Base-by-base conservation (phyloP, 2,329 filamentous ascomycete genomes). In the Pseudogymnoascus verrucosus region DNA sequence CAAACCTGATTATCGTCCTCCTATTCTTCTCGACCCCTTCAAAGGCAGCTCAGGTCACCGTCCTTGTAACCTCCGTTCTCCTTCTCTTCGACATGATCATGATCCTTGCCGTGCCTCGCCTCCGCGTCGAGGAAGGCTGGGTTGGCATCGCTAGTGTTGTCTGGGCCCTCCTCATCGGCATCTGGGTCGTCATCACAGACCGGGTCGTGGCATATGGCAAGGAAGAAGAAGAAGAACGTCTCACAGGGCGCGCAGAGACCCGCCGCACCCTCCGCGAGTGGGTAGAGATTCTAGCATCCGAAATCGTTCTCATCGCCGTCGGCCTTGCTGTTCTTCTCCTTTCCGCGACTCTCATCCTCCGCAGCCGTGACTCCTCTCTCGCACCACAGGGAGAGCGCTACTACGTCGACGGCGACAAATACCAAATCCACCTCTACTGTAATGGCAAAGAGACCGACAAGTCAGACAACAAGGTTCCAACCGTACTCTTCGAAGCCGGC, bases 141-240 rank as follows among this genome's bases (percentile, higher is more conserved):
- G 87, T 95, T 0, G 95, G 95, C n/a, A 89, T 95, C 63, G 86
- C 85, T 8, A 95, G 90, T 44, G 89, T 93, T 2, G 77, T 91
- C 14, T 97, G 90, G 93, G 90, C 91, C 16, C 80, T 91, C 2
- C 68, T 95, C 54, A 90, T 96, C 73, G 84, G 89, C 37, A 74
- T 89, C 2, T 98, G 91, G 86, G 89, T 89, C 23, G 80, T 97
- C 19, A 71, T 88, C 7, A 90, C 89, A 6, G 93, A 96, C 72
- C 83, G 89, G 59, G 86, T 90, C 4, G 95, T 99, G 7, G 84
- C 89, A 71, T 96, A 91, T 89, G 95, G 93, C 64, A 98, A 98
- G 76, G 82, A 81, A 1, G 91, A 97, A 71, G 95, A 98, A 74
- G 95, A 99, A 74, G 89, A 96, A 74, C 86, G 95, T 26, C 79